Base-by-base conservation (phyloP, 345 rosid species). In the Psidium friedrichsthalianum region DNA sequence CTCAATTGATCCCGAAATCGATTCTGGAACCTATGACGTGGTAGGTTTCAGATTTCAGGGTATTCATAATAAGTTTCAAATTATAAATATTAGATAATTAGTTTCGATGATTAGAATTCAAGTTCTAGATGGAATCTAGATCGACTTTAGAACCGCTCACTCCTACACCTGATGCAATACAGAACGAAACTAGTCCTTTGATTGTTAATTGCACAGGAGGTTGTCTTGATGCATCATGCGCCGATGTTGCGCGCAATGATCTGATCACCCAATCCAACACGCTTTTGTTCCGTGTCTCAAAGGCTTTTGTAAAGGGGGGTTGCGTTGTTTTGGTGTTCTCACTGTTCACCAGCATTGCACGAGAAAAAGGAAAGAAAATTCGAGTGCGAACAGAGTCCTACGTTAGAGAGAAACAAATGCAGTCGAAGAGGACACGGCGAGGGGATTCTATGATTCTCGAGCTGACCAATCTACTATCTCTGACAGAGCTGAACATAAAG, bases 11-110 rank as follows among this genome's bases (percentile, higher is more conserved):
- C 52, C 4, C 2, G 52, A 51, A 51, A 51, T 51, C 13, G 51
- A 49, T 2, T 49, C 9, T 49, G 51, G 11, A 49, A 10, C 51
- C 3, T 11, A 2, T 49, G 12, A 11, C 12, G 11, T 49, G 13
- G 13, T 49, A 11, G 12, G 51, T 10, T 49, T 2, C 13, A 49
- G 12, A 49, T 49, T 49, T 2, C 2, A 49, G 13, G 51, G 3
- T 11, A 10, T 11, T 2, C 13, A 10, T 0, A 2, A 0, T 49
- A 49, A 2, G 51, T 49, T 49, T 2, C 3, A 11, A 3, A 9
- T 49, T 11, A 2, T 3, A 51, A 11, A 11, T 51, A 51, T 51
- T 51, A 3, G 52, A 51, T 0, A 11, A 51, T 3, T 14, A 7
- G 21, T 53, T 53, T 15, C 6, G 55, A 52, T 14, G 52, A 51